Evolutionary conservation across 805 yeast species (phyloP).

Genomic region (Starmera amethionina): DNA sequence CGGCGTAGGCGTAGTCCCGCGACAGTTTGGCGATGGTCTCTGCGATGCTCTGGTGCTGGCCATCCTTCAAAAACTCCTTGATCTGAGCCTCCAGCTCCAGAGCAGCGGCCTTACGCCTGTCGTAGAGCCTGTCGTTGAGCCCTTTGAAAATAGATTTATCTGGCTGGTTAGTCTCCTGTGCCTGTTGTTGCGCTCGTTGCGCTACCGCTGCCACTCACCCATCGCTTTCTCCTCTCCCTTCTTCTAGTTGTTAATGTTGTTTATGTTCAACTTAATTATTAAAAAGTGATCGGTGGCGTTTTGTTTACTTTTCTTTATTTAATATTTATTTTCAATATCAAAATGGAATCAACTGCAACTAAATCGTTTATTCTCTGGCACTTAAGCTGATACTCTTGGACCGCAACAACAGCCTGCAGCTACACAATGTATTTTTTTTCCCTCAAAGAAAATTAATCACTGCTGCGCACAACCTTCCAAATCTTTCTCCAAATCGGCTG

Average conservation of each 20-base stretch:
- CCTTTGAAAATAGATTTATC: slow-evolving; percentile 63
- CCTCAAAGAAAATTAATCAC: neutral
- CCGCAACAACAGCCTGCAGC: too few relatives aligned
- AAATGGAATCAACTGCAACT: too few relatives aligned
- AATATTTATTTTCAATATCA: too few relatives aligned
- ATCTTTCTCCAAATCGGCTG: slow-evolving; percentile 32
- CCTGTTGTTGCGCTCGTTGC: neutral
- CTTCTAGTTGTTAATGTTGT: too few relatives aligned
- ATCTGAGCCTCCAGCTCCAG: slow-evolving; percentile 70
- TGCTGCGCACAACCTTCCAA: slow-evolving; percentile 31
- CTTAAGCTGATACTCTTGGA: too few relatives aligned
- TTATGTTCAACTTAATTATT: too few relatives aligned
- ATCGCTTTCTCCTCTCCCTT: neutral
- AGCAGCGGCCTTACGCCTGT: slow-evolving; percentile 71
- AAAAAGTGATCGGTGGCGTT: too few relatives aligned
- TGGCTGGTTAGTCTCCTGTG: slow-evolving; percentile 10
- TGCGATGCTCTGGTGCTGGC: slow-evolving; percentile 51
- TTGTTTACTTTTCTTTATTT: neutral
- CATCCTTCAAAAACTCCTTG: slow-evolving; percentile 52
- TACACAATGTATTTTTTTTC: too few relatives aligned
- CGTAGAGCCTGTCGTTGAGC: slow-evolving; percentile 63
- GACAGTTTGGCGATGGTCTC: slow-evolving; percentile 64
- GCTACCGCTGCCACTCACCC: neutral
- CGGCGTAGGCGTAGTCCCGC: slow-evolving; percentile 69
- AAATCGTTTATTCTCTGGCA: too few relatives aligned